These are phyloP conservation scores for Pythium coloratum DNA, from an alignment of 352 stramenopile genomes.

Conservation along the genomic window DNA sequence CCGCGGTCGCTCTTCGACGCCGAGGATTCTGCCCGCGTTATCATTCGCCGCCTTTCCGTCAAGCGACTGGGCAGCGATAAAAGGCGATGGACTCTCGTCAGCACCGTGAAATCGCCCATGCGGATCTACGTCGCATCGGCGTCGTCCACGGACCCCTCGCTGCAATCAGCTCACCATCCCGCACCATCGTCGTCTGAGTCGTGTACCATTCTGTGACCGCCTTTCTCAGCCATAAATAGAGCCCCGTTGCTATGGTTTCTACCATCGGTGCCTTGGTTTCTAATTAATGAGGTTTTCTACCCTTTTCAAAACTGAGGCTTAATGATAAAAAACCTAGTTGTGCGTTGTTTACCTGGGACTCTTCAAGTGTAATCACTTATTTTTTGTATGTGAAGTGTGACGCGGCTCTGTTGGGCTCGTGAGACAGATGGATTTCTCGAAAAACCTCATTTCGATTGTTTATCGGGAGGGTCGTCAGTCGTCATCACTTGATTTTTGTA, in stretches of 20 bases:
- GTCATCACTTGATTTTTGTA: conserved; percentile 18
- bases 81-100: background rate
- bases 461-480: background rate
- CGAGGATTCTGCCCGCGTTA: background rate
- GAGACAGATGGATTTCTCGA: background rate
- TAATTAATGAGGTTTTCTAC: background rate
- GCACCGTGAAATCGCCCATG: background rate
- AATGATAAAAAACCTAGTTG: conserved; percentile 22
- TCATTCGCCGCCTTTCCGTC: background rate
- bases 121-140: background rate
- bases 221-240: background rate
- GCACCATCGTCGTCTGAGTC: background rate
- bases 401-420: background rate
- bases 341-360: conserved; percentile 13
- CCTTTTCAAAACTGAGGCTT: background rate
- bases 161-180: background rate
- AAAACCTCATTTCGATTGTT: conserved; percentile 15
- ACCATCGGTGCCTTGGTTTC: background rate
- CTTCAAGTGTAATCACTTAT: conserved; percentile 16
- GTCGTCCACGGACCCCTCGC: background rate
- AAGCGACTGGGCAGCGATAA: background rate
- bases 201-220: background rate
- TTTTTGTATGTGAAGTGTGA: conserved; percentile 8
- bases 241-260: background rate
- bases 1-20: conserved; percentile 9